Evolutionary conservation across 305 asterid species (phyloP).

Genomic region (Solanum aculeatissimum): DNA sequence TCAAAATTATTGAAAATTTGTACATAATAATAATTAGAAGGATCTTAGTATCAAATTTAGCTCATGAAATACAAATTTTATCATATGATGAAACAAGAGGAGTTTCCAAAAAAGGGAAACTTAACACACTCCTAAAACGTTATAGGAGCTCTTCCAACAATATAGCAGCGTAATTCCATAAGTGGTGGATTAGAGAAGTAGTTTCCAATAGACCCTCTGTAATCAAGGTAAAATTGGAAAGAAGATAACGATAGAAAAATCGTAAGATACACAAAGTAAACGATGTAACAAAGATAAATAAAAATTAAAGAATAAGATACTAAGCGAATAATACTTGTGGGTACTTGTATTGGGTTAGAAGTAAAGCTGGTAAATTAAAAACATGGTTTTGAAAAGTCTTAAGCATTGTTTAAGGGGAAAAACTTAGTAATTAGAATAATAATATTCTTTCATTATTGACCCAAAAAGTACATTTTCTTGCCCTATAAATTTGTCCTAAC

Average conservation of each 20-base stretch:
- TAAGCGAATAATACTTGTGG: background rate
- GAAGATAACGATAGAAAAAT: background rate
- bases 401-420: background rate
- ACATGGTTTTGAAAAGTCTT: background rate
- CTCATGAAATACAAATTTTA: background rate
- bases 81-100: background rate
- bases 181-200: background rate
- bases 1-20: background rate
- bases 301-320: no score
- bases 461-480: background rate
- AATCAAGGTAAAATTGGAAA: background rate
- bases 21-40: background rate
- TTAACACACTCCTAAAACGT: background rate
- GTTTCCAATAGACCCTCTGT: background rate
- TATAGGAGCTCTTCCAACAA: background rate
- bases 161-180: background rate
- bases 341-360: background rate
- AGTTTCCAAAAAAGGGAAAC: background rate
- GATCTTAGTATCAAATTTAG: background rate
- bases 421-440: background rate
- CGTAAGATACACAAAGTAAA: background rate
- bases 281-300: rapidly evolving
- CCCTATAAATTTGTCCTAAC: background rate
- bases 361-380: background rate
- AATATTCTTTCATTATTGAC: background rate